phyloP scores from a whole-genome alignment of 2,329 filamentous ascomycete species.

The Aspergillus novofumigatus region DNA sequence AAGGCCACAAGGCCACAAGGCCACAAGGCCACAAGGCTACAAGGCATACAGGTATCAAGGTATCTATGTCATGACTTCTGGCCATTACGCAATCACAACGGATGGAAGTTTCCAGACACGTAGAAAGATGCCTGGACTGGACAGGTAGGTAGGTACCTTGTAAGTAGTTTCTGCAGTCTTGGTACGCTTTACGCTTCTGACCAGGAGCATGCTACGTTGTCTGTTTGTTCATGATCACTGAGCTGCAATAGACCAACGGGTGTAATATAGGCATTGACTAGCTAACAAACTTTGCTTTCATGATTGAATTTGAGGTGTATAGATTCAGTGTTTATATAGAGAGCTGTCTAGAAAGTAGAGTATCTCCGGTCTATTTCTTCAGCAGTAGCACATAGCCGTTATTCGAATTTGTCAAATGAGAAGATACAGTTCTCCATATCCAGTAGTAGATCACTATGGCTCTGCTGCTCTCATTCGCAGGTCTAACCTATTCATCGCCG shows the following conservation, averaged over 20 bases:
- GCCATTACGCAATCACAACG: constrained; percentile 19
- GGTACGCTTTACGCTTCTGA: no score
- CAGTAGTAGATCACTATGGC: no score
- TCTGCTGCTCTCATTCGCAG: background rate
- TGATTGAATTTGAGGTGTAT: background rate
- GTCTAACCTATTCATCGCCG: constrained; percentile 1
- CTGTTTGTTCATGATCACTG: background rate
- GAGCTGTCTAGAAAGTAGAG: background rate
- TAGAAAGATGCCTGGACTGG: no score
- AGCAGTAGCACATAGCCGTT: background rate
- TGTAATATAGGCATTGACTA: background rate
- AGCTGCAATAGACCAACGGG: background rate
- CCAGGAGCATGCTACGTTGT: no score
- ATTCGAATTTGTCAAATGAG: background rate
- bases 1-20: background rate
- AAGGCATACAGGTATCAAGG: constrained; percentile 11
- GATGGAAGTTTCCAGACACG: constrained; percentile 11
- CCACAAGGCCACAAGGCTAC: background rate
- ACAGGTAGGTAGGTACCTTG: no score
- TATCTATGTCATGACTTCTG: constrained; percentile 10
- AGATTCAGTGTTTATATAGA: background rate
- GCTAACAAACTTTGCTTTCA: background rate
- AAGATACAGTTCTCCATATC: background rate
- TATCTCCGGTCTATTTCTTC: background rate
- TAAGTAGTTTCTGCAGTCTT: no score